Base-by-base conservation (phyloP, 768 basidiomycete genomes). In the Boletus speciosus region DNA sequence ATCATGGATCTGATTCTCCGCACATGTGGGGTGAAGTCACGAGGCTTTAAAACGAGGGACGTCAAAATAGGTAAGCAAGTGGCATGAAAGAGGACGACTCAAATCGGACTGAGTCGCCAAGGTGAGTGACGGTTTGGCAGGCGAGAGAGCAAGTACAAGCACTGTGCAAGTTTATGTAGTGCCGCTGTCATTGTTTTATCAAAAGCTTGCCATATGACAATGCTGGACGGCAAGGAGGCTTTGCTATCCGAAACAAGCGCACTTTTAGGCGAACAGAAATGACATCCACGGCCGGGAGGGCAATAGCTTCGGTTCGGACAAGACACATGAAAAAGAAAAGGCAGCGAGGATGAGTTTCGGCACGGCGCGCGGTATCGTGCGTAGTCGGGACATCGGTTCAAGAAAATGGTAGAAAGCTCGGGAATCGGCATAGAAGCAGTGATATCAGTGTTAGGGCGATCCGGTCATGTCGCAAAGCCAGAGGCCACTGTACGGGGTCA, bases 11-110 rank as follows among this genome's bases (percentile, higher is more conserved):
- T 58, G 66, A 68, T 68, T 57, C 69, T 67, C 64, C 59, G 54
- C 67, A 51, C 60, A 46, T 58, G 64, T 57, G 69, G 66, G 64
- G 69, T 55, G 56, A 29, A 48, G 61, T 60, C 63, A 68, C 51
- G 62, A 50, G 60, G 52, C 0, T 34, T 52, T 14, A 48, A 54
- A 63, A 47, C 16, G 60, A 44, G 48, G 39, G 52, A 48, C 23
- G 51, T 67, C 56, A 36, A 45, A 49, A 61, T 46, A 48, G 49
- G 66, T 37, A 63, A 63, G 51, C 35, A 47, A 32, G 37, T 42
- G 31, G 53, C 38, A 45, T 9, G 48, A 44, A 53, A 37, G 40
- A 55, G 54, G 36, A 34, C 23, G 49, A 55, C 35, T 35, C 27
- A 14, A 46, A 39, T 45, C 34, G 51, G 50, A 49, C 47, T 34